These are phyloP conservation scores for Emmonsia crescens DNA, from an alignment of 2,329 filamentous ascomycete species.

Conservation along the genomic window DNA sequence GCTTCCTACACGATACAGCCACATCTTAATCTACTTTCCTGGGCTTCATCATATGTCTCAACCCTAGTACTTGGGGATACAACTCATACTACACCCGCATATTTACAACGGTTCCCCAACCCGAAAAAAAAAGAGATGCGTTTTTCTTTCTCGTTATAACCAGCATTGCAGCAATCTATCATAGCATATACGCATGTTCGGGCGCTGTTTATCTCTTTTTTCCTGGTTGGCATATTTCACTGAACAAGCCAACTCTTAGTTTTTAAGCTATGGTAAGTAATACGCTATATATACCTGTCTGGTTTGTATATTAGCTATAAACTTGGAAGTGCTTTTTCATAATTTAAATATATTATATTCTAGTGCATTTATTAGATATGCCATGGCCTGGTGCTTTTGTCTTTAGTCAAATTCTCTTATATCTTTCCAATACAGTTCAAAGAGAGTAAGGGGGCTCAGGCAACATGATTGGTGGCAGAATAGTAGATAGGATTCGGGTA, in stretches of 20 bases:
- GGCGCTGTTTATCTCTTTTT: background rate
- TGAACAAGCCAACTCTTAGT: background rate
- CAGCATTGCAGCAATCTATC: background rate
- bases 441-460: background rate
- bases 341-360: background rate
- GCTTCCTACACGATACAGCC: background rate
- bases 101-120: background rate
- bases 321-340: background rate
- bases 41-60: no score
- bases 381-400: background rate
- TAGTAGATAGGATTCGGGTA: background rate
- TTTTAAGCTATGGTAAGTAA: background rate
- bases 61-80: background rate
- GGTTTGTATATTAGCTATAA: background rate
- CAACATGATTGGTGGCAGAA: background rate
- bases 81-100: background rate
- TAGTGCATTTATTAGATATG: background rate
- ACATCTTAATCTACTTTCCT: background rate
- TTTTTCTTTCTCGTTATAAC: background rate
- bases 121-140: background rate
- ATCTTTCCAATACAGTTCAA: background rate
- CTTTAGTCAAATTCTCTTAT: background rate
- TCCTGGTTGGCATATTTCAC: background rate
- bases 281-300: background rate
- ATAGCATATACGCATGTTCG: background rate